These are phyloP conservation scores for Ramaria sp. DNA, from an alignment of 768 basidiomycete genomes.

Conservation along the genomic window DNA sequence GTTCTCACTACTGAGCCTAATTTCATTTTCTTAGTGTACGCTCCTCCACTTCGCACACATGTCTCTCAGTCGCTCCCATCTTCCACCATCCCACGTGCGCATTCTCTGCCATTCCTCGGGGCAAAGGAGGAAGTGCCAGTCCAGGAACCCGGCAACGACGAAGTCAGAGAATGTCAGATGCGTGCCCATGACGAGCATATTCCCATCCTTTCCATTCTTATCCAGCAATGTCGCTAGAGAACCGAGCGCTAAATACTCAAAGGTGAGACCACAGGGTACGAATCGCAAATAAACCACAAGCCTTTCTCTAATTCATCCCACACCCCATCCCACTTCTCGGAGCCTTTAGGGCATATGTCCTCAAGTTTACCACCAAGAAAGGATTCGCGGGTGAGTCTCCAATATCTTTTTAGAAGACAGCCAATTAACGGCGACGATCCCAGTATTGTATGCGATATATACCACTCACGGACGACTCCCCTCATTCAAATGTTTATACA, in stretches of 20 bases:
- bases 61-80: not conserved
- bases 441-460: not conserved
- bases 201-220: constrained; percentile 16
- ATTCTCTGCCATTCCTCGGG: not conserved
- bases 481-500: not conserved
- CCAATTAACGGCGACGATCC: not conserved
- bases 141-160: constrained; percentile 6
- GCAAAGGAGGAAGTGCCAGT: not conserved
- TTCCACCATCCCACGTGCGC: not conserved
- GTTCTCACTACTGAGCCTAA: too few species aligned
- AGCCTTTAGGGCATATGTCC: constrained; percentile 21
- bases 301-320: constrained; percentile 29
- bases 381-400: constrained; percentile 25
- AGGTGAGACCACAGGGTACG: too few species aligned
- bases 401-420: constrained; percentile 18
- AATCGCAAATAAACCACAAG: constrained; percentile 19
- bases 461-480: not conserved
- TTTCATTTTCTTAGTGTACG: not conserved
- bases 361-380: constrained; percentile 27
- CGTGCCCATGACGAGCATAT: constrained; percentile 27
- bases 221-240: constrained; percentile 19
- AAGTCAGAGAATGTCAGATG: constrained; percentile 32
- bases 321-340: constrained; percentile 21
- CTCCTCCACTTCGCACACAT: not conserved
- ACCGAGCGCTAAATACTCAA: constrained; percentile 6